Evolutionary conservation across 106 monocot genomes (phyloP), one percentile per base, ranked within the genome.

Genomic region (Triglochin maritima): DNA sequence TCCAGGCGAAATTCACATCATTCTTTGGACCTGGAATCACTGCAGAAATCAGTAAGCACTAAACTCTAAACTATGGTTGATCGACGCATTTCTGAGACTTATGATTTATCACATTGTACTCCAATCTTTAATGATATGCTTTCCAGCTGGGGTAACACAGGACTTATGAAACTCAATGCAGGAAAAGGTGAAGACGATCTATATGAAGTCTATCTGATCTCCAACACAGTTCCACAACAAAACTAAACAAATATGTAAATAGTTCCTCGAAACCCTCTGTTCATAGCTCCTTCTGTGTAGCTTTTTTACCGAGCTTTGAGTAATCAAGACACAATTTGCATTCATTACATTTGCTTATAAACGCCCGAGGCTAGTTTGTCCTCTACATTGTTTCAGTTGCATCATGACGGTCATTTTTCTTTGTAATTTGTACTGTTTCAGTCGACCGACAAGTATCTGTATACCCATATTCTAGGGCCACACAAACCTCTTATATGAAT

Each of bases 21-120:
- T 94, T 94, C 70, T 94, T 94, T 71, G 94, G 89, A 41, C 94
- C 94, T 42, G 94, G 87, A 61, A 85, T 94, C 63, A 81, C 75
- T 43, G 80, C 89, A 67, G 89, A 94, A 77, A 79, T 89, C 56
- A 78, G 94, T 94, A 60, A 78, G 66, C 57, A 43, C 48, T 65
- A 29, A 29, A 29, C 29, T 46, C 16, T 15, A 12, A 46, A 41
- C 50, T 12, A 9, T 70, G 41, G 4, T 13, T 15, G 7, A 63
- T 68, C 45, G n/a, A 64, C 29, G 29, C 29, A 48, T 7, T 48
- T 11, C 12, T 47, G 8, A 13, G 44, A 45, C 45, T 3, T 29
- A 4, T 42, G 7, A 59, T 29, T 29, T 59, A 55, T 55, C 14
- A 55, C 10, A 5, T 61, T 57, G 9, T 62, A 16, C 7, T 12